Evolutionary conservation across 306 rosid genomes (phyloP), one percentile per base, ranked within the genome.

Genomic region (Trichosanthes truncata): DNA sequence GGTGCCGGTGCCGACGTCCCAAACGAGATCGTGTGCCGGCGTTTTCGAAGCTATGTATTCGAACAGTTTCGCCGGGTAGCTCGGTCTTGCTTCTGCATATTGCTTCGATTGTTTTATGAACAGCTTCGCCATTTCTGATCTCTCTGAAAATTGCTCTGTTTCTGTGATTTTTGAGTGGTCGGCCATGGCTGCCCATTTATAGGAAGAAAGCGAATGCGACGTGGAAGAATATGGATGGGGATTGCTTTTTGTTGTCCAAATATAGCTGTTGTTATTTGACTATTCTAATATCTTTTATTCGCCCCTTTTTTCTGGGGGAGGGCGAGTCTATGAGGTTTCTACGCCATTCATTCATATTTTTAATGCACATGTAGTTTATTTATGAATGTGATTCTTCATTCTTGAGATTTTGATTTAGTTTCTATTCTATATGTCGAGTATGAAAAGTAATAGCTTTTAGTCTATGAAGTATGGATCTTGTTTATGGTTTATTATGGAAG

Each of bases 1-100:
- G 29, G 81, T 92, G 55, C 98, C 97, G 21, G 97, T 91, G 81
- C 92, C 97, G 49, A 77, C 96, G 51, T 94, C 98, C 98, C 98
- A 92, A 4, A 81, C 97, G 40, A 91, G 89, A 23, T 88, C 51
- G 83, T 86, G 91, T 25, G 62, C 56, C 6, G 89, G 85, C 0
- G 96, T 89, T 56, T 87, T 94, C 14, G 98, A 90, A 74, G 96
- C 91, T 1, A 92, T 87, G 80, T 87, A 92, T 18, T 79, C 81
- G 48, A 90, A 94, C 53, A 94, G 82, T 7, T 87, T 35, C 20
- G 82, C 18, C 43, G 97, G 98, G 65, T 92, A 92, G 71, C 63
- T 77, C 21, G 98, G 97, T 52, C 97, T 88, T 76, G 77, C 78
- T 62, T 31, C 67, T 8, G 88, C 92, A 1, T 92, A 94, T 77